phyloP scores from a whole-genome alignment of 371 early-diverging fungal genomes.

The Mortierella sp. region DNA sequence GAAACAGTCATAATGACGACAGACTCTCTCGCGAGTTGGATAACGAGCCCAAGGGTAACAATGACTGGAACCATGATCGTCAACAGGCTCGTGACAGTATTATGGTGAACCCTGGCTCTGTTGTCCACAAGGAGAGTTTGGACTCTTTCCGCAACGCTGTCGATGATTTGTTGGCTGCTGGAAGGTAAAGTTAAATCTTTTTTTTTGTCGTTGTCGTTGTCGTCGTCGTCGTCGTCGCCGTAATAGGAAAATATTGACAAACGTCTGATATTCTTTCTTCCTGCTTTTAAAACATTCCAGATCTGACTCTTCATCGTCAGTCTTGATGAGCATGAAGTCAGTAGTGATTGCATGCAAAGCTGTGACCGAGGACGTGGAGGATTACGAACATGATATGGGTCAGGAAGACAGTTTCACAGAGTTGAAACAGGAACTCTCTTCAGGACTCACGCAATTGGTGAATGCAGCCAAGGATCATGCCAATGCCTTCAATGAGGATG shows the following conservation, averaged over 20 bases:
- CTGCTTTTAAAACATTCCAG: conserved; percentile 35
- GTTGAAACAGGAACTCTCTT: conserved; percentile 74
- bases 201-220: not conserved
- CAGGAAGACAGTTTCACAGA: conserved; percentile 56
- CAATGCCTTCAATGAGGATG: conserved; percentile 64
- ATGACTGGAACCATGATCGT: conserved; percentile 42
- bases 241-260: too few relatives aligned
- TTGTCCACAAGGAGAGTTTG: conserved; percentile 55
- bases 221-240: not conserved
- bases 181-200: conserved; percentile 59
- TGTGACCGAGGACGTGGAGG: conserved; percentile 86
- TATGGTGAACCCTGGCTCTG: conserved; percentile 42
- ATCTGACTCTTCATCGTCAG: conserved; percentile 76
- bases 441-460: conserved; percentile 74
- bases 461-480: conserved; percentile 85
- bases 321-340: conserved; percentile 84
- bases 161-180: conserved; percentile 80
- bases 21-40: not conserved
- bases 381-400: conserved; percentile 63
- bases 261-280: not conserved
- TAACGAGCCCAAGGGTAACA: conserved; percentile 8
- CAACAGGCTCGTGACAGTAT: conserved; percentile 39
- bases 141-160: conserved; percentile 85
- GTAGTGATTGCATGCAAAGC: conserved; percentile 86
- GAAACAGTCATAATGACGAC: too few relatives aligned